These are phyloP conservation scores for Candida pini DNA, from an alignment of 805 yeast genomes.

Conservation along the genomic window DNA sequence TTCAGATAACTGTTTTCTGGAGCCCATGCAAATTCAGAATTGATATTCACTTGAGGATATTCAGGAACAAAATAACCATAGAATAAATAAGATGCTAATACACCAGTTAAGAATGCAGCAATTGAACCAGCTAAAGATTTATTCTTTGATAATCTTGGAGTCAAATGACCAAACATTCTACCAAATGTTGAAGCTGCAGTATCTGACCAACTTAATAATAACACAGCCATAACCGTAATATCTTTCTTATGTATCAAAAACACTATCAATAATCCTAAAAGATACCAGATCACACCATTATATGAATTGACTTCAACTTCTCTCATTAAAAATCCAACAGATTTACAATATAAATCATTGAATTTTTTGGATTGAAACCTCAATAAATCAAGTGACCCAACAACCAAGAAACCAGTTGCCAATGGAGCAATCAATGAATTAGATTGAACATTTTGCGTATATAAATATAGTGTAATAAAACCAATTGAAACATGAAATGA, in stretches of 20 bases:
- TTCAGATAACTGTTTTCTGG: slow-evolving; percentile 52
- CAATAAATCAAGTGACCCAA: slow-evolving; percentile 60
- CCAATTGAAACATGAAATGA: slow-evolving; percentile 87
- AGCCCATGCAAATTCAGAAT: slow-evolving; percentile 59
- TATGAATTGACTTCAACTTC: slow-evolving; percentile 65
- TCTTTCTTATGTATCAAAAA: slow-evolving; percentile 74
- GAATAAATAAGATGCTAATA: slow-evolving; percentile 54
- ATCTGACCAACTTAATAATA: slow-evolving; percentile 92
- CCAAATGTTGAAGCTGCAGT: slow-evolving; percentile 96
- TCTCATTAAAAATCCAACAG: slow-evolving; percentile 79
- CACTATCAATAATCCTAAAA: slow-evolving; percentile 71
- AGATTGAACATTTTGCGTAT: slow-evolving; percentile 54
- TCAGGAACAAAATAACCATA: slow-evolving; percentile 72
- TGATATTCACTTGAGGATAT: slow-evolving; percentile 44
- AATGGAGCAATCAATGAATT: slow-evolving; percentile 57
- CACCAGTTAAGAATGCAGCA: slow-evolving; percentile 79
- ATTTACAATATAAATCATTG: slow-evolving; percentile 60
- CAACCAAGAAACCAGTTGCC: slow-evolving; percentile 44
- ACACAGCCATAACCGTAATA: slow-evolving; percentile 66
- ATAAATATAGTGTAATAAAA: slow-evolving; percentile 67
- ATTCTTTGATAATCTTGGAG: slow-evolving; percentile 67
- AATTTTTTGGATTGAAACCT: slow-evolving; percentile 58
- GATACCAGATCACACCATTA: slow-evolving; percentile 87
- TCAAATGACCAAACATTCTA: slow-evolving; percentile 73
- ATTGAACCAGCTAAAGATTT: slow-evolving; percentile 88